phyloP scores from a whole-genome alignment of 345 rosid species.

The Gossypium raimondii region DNA sequence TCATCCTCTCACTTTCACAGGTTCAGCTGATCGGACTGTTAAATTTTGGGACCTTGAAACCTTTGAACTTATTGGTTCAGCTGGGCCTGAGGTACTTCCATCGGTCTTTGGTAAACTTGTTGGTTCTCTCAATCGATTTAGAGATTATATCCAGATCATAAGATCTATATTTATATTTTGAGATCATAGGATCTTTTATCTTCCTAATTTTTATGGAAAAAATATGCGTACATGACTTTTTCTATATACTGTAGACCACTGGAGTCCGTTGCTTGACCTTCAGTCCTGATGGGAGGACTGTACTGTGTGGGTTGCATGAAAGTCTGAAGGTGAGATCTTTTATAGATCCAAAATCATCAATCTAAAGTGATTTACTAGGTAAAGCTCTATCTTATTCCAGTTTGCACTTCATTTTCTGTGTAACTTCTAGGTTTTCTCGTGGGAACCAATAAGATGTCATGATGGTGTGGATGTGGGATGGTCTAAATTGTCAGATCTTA shows the following conservation, averaged over 20 bases:
- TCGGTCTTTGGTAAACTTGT: conserved; percentile 14
- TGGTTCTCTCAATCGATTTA: not conserved
- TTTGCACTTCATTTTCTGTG: conserved; percentile 15
- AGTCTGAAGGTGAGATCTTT: conserved; percentile 61
- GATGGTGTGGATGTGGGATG: conserved; percentile 97
- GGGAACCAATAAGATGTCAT: conserved; percentile 95
- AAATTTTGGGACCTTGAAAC: conserved; percentile 99
- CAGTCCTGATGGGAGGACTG: conserved; percentile 89
- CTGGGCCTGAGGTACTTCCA: conserved; percentile 83
- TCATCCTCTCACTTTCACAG: conserved; percentile 31
- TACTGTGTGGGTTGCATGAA: conserved; percentile 95
- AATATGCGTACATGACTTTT: not conserved
- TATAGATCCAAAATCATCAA: conserved; percentile 3
- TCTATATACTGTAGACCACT: conserved; percentile 44
- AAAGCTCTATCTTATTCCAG: conserved; percentile 12
- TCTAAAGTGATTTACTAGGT: not conserved
- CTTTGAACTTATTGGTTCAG: conserved; percentile 91
- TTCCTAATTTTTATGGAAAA: conserved; percentile 5
- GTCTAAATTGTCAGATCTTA: conserved; percentile 93
- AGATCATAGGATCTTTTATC: not conserved
- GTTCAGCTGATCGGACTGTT: conserved; percentile 96
- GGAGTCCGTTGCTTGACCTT: conserved; percentile 94
- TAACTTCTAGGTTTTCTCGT: conserved; percentile 69
- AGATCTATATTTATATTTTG: not conserved
- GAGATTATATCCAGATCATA: conserved; percentile 8